Conservation (phyloP, 2,329 filamentous ascomycete genomes). For the Acarospora socialis region DNA sequence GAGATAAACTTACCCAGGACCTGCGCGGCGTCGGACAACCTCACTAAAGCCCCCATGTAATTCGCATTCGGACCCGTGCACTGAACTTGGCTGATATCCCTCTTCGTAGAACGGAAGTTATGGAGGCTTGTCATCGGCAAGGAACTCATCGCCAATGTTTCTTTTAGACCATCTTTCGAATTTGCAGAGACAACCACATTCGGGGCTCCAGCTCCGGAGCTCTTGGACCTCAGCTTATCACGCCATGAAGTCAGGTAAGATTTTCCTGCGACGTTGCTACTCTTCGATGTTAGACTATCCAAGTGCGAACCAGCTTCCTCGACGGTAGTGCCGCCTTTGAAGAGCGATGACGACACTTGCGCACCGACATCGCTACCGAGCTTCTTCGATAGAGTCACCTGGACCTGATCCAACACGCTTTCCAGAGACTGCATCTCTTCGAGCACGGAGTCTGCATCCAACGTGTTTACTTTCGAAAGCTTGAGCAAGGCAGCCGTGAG, state of each 20-base stretch:
- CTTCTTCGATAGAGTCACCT: conserved; percentile 61
- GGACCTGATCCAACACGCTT: conserved; percentile 70
- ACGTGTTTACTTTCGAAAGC: conserved; percentile 69
- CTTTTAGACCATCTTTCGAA: conserved; percentile 37
- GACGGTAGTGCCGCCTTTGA: conserved; percentile 50
- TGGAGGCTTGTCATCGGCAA: conserved; percentile 57
- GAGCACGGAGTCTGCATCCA: conserved; percentile 78
- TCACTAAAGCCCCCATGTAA: conserved; percentile 84
- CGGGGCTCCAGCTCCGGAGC: conserved; percentile 48
- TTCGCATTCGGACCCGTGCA: conserved; percentile 74
- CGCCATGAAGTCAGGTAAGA: conserved; percentile 63
- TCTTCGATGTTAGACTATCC: conserved; percentile 30
- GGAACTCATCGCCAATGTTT: conserved; percentile 53
- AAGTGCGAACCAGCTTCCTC: conserved; percentile 32
- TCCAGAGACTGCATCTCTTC: conserved; percentile 92
- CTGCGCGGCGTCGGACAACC: conserved; percentile 85
- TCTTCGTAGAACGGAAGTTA: conserved; percentile 54
- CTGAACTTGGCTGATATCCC: conserved; percentile 52
- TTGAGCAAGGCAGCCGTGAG: conserved; percentile 80
- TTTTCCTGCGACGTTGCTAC: conserved; percentile 54
- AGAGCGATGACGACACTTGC: conserved; percentile 56
- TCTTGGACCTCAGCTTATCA: conserved; percentile 82
- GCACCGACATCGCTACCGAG: conserved; percentile 88
- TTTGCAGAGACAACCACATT: conserved; percentile 21
- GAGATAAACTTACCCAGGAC: conserved; percentile 56